Base-by-base conservation (phyloP, 2,329 filamentous ascomycete genomes). In the Fusarium nematophilum region DNA sequence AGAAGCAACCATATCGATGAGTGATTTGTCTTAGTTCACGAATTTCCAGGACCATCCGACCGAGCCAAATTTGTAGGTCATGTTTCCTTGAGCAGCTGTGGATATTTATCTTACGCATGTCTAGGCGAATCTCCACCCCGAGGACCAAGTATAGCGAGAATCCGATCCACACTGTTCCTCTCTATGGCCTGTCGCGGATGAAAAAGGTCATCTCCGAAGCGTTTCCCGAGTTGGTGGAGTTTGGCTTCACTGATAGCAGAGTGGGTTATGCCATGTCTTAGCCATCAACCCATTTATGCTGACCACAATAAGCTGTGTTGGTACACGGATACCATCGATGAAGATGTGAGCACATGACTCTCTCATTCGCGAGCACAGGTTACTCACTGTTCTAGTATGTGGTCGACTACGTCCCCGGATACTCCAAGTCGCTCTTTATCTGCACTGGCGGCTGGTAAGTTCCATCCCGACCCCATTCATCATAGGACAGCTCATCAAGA, bases 101-200 rank as follows among this genome's bases (percentile, higher is more conserved):
- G n/a, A n/a, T n/a, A n/a, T n/a, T n/a, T n/a, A n/a, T n/a, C n/a
- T n/a, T n/a, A n/a, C n/a, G n/a, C n/a, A n/a, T n/a, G n/a, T n/a
- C n/a, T n/a, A 34, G 34, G 5, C 33, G 25, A 30, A 49, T 40
- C 18, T 39, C 34, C 13, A 40, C 26, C 9, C 33, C 46, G 23
- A 9, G 27, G 6, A 33, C 36, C 26, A 68, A 64, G 44, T 68
- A 68, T 26, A 70, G 37, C 43, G 17, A 33, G 31, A 25, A 59
- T 57, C 10, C 54, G 14, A 46, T 46, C 21, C 25, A 46, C n/a
- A 46, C 42, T 6, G 42, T 46, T 3, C 42, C 42, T 23, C 15
- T 46, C 9, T 34, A 46, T 10, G 42, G 42, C 29, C 29, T 46
- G 5, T 33, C 42, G 7, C 29, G 42, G 2, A 36, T 46, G 42